Evolutionary conservation across 805 yeast genomes (phyloP), one percentile per base, ranked within the genome.

Genomic region (Suhomyces kilbournensis): DNA sequence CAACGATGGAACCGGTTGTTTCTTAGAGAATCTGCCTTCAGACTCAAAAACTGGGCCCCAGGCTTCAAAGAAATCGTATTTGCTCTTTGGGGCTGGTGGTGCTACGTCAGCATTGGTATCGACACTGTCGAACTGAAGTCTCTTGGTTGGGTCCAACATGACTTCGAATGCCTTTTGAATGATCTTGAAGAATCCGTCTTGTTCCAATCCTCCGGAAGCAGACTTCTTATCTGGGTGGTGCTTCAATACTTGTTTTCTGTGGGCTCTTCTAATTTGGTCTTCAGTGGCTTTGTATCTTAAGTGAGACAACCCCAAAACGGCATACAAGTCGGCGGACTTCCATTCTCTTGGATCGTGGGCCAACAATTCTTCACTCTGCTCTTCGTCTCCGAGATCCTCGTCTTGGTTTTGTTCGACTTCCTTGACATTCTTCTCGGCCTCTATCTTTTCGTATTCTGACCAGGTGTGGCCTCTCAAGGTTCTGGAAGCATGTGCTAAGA

Each of bases 221-320:
- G 96, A 91, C 79, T 90, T 92, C 82, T 94, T 94, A 76, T 94
- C 99, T 60, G 99, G 99, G 72, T 94, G 99, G 73, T 93, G 97
- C 78, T 86, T 90, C 75, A 94, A 81, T 26, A 94, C 98, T 76
- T 90, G 96, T 71, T 86, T 87, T 81, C 99, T 87, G 81, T 93
- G 97, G 53, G 98, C 97, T 71, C 91, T 86, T 76, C 96, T 87
- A 67, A 94, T 85, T 74, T 92, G 97, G 64, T 86, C 96, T 63
- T 86, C 92, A 51, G 90, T 90, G 59, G 99, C 98, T 61, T 75
- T 84, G 85, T 82, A 86, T 79, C 99, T 86, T 72, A 89, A 83
- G 69, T 90, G 89, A 56, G 96, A 85, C 64, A 94, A 79, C 58
- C 99, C 98, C 74, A 94, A 82, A 47, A 94, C 98, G 51, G 96